Conservation (phyloP, 176 grass and related monocot genomes). For the Bromus sterilis region DNA sequence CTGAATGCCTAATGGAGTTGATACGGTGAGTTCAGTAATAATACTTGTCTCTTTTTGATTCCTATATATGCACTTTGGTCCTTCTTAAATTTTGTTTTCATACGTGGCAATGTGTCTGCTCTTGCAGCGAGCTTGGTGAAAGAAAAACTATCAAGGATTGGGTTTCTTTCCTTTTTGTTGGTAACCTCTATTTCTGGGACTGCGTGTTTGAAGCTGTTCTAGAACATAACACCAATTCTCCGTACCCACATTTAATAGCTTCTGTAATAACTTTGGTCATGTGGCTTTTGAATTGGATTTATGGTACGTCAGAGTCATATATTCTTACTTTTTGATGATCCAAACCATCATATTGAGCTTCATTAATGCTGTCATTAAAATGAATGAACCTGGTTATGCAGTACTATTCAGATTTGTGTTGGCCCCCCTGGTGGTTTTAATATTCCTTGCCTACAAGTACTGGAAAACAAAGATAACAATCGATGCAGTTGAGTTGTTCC, state of each 20-base stretch:
- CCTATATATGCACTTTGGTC: not conserved
- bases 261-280: no score
- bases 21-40: not conserved
- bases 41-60: not conserved
- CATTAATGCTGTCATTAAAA: no score
- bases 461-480: no score
- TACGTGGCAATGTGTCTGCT: no score
- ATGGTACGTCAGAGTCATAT: no score
- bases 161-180: not conserved
- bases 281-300: no score
- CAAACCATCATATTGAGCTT: not conserved
- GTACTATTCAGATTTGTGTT: no score
- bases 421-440: no score
- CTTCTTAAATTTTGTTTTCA: not conserved
- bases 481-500: no score
- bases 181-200: fast-evolving
- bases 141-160: not conserved
- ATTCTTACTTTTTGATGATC: no score
- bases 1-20: not conserved
- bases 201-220: not conserved
- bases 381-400: no score
- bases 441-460: no score
- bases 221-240: not conserved
- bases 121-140: not conserved
- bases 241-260: not conserved